phyloP scores from a whole-genome alignment of 2,329 filamentous ascomycete species.

The Whalleya microplaca region DNA sequence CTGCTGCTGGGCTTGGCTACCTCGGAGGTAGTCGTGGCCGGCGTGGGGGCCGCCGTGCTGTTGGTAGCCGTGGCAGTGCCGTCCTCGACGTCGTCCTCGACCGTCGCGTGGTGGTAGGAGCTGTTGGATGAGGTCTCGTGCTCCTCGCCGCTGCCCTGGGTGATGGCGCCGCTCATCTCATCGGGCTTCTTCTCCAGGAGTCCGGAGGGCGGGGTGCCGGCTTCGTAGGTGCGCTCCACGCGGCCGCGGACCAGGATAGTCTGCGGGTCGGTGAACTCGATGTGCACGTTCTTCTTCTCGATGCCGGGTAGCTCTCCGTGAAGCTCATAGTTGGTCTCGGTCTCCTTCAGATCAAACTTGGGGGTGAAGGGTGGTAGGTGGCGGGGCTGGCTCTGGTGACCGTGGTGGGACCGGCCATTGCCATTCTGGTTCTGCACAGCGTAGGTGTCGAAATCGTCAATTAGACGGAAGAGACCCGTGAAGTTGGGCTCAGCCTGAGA shows the following conservation, averaged over 20 bases:
- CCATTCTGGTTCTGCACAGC: slow-evolving; percentile 37
- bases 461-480: slow-evolving; percentile 65
- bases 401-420: not conserved
- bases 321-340: slow-evolving; percentile 70
- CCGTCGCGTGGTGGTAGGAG: slow-evolving; percentile 59
- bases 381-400: slow-evolving; percentile 21
- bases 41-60: slow-evolving; percentile 23
- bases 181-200: slow-evolving; percentile 47
- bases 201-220: slow-evolving; percentile 55
- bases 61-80: slow-evolving; percentile 26
- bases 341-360: slow-evolving; percentile 79
- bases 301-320: slow-evolving; percentile 80
- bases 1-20: slow-evolving; percentile 36
- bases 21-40: slow-evolving; percentile 38
- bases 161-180: slow-evolving; percentile 43
- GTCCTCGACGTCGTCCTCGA: slow-evolving; percentile 61
- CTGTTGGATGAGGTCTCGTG: slow-evolving; percentile 36
- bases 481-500: slow-evolving; percentile 53
- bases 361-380: slow-evolving; percentile 66
- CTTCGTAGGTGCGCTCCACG: slow-evolving; percentile 65
- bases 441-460: slow-evolving; percentile 67
- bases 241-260: slow-evolving; percentile 73
- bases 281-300: slow-evolving; percentile 71
- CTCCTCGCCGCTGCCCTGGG: slow-evolving; percentile 39
- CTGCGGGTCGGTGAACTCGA: slow-evolving; percentile 79